Conservation (phyloP, 331 rosid genomes). For the Malus hybrid region DNA sequence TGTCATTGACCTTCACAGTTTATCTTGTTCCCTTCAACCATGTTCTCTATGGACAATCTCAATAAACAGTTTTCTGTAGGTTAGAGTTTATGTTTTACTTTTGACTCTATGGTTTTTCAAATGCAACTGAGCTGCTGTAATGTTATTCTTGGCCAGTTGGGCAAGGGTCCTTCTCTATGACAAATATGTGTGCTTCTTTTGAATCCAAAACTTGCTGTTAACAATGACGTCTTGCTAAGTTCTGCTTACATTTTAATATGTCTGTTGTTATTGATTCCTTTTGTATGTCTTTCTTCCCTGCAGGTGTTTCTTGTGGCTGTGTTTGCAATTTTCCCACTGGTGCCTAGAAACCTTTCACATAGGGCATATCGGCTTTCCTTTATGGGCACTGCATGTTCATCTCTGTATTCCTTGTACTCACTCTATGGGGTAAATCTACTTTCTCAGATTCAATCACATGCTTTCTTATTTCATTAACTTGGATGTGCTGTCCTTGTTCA, state of each 20-base stretch:
- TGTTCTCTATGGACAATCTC: not conserved
- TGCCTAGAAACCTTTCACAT: slow-evolving; percentile 66
- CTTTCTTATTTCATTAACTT: not conserved
- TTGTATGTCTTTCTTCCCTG: slow-evolving; percentile 5
- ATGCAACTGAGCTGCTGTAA: not conserved
- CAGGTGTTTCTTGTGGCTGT: slow-evolving; percentile 90
- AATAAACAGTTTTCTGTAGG: not conserved
- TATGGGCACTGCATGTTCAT: slow-evolving; percentile 81
- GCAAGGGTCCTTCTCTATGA: not conserved
- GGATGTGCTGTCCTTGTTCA: not conserved
- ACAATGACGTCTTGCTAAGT: not conserved
- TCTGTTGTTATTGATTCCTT: slow-evolving; percentile 10
- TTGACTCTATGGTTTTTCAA: not conserved
- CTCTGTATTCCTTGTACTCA: slow-evolving; percentile 67
- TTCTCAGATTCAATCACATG: slow-evolving; percentile 2
- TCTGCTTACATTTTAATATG: not conserved
- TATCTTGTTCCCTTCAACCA: not conserved
- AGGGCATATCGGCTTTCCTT: slow-evolving; percentile 89
- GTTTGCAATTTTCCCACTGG: slow-evolving; percentile 74
- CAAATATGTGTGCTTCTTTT: not conserved
- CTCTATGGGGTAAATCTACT: slow-evolving; percentile 59
- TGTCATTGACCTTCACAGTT: not conserved
- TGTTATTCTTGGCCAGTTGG: not conserved
- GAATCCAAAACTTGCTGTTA: not conserved
- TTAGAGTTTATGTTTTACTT: not conserved